These are phyloP conservation scores for Phlebiopsis flavidoalba DNA, from an alignment of 768 basidiomycete genomes.

Conservation along the genomic window DNA sequence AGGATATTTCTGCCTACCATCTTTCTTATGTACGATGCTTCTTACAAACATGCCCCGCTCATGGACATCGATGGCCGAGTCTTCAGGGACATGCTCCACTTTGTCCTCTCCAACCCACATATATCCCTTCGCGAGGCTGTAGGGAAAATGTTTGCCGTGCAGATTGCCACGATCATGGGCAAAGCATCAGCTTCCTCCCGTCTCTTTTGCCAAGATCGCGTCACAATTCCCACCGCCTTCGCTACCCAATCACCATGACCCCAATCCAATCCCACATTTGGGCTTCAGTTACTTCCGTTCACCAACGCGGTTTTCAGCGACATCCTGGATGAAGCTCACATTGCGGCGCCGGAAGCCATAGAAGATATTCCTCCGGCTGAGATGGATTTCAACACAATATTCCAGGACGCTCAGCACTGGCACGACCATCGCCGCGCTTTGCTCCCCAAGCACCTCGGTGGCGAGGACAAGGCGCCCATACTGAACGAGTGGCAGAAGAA, in stretches of 20 bases:
- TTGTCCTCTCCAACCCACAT: constrained; percentile 23
- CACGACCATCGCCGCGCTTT: constrained; percentile 45
- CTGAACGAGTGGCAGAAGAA: constrained; percentile 31
- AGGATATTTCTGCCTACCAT: constrained; percentile 36
- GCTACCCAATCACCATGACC: background rate
- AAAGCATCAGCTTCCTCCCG: constrained; percentile 10
- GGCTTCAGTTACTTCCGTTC: constrained; percentile 32
- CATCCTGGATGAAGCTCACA: constrained; percentile 31
- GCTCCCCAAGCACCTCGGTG: constrained; percentile 51
- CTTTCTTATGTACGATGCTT: constrained; percentile 27
- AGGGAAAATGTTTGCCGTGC: constrained; percentile 22
- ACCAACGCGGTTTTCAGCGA: constrained; percentile 35
- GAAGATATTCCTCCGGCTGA: constrained; percentile 8
- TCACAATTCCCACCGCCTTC: constrained; percentile 15
- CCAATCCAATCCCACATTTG: background rate
- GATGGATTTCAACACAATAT: constrained; percentile 38
- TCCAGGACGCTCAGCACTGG: constrained; percentile 56
- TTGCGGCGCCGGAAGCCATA: constrained; percentile 16
- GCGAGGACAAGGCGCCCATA: constrained; percentile 29
- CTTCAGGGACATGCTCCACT: constrained; percentile 40
- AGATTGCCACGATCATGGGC: constrained; percentile 25
- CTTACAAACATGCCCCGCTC: constrained; percentile 17
- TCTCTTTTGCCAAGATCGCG: constrained; percentile 25
- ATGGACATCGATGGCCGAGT: constrained; percentile 53
- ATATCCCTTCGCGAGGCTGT: constrained; percentile 22